A percentile compares a stretch with the other conserved stretches of the same genome.
These are phyloP conservation scores for Tricholomella constricta DNA, from an alignment of 768 basidiomycete species.

Conservation along the genomic window DNA sequence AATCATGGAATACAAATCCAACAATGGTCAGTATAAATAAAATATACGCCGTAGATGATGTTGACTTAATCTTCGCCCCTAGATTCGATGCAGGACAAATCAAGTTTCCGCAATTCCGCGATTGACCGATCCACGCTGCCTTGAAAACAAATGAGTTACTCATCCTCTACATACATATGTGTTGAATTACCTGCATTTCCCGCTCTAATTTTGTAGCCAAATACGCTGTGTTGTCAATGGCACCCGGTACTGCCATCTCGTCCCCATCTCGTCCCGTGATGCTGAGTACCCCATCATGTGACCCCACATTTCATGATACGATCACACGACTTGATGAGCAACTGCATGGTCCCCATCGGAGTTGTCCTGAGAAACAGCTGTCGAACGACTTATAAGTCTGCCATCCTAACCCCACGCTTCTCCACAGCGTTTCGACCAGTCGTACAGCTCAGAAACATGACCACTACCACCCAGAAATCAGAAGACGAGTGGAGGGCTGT, in stretches of 20 bases:
- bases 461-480: slow-evolving; percentile 46
- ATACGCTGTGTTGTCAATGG: neutral
- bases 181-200: neutral
- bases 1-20: slow-evolving; percentile 93
- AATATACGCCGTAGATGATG: neutral
- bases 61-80: slow-evolving; percentile 2
- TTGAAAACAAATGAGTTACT: slow-evolving; percentile 11
- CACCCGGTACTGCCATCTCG: neutral
- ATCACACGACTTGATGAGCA: slow-evolving; percentile 4
- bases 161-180: neutral
- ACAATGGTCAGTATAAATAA: slow-evolving; percentile 60
- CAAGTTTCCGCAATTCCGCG: slow-evolving; percentile 75
- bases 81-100: slow-evolving; percentile 91
- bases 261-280: too few species aligned
- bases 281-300: neutral
- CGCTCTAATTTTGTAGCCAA: neutral
- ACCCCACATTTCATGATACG: slow-evolving; percentile 3
- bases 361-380: slow-evolving; percentile 8
- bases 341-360: slow-evolving; percentile 10
- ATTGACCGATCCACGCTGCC: slow-evolving; percentile 45
- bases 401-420: neutral
- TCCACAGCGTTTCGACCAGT: neutral
- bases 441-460: slow-evolving; percentile 34
- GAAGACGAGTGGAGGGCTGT: slow-evolving; percentile 86
- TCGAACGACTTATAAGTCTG: slow-evolving; percentile 5